Evolutionary conservation across 2,329 filamentous ascomycete species (phyloP), one percentile per base, ranked within the genome.

Genomic region (Sporothrix curviconia): DNA sequence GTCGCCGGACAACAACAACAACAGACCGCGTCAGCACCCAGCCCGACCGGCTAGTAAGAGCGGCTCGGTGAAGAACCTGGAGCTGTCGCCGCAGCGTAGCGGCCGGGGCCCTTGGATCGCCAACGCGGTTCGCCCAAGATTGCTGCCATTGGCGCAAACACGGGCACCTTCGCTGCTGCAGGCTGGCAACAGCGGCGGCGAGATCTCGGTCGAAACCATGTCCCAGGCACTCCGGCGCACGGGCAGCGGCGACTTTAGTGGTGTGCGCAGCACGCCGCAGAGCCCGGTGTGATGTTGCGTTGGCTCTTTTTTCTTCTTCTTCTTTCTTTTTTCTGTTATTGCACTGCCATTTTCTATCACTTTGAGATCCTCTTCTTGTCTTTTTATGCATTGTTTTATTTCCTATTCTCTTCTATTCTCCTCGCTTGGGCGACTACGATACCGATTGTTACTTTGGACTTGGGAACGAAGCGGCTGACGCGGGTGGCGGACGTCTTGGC

Each of bases 161-260:
- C 28, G 28, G 28, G 28, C 28, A 32, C 17, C 40, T n/a, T 34
- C 15, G 30, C 19, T 15, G 14, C 12, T 19, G 24, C 25, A 22
- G 19, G 50, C 43, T 3, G 43, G 59, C 53, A 49, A 43, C 37
- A 49, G 22, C 40, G 79, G 77, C 46, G 82, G 84, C 25, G 92
- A 96, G 61, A 75, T 96, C 59, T 90, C 88, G 59, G 88, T 96
- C 63, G 91, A 96, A 76, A 96, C 92, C 4, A 95, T 96, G 92
- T 81, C 86, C 54, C 91, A 96, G 72, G 92, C 90, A 15, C 76
- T 96, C 67, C 80, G 89, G 67, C 86, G 89, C 70, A 95, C 91
- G 14, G 89, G 85, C 44, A 96, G 90, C 71, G 83, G 87, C 17
- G 92, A 96, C 68, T 74, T 96, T 58, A 76, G 77, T 63, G 74